Percentiles rank a stretch among this genome's conserved stretches.
These are phyloP conservation scores for Golovinomyces cichoracearum DNA, from an alignment of 2,329 filamentous ascomycete genomes.

Conservation along the genomic window DNA sequence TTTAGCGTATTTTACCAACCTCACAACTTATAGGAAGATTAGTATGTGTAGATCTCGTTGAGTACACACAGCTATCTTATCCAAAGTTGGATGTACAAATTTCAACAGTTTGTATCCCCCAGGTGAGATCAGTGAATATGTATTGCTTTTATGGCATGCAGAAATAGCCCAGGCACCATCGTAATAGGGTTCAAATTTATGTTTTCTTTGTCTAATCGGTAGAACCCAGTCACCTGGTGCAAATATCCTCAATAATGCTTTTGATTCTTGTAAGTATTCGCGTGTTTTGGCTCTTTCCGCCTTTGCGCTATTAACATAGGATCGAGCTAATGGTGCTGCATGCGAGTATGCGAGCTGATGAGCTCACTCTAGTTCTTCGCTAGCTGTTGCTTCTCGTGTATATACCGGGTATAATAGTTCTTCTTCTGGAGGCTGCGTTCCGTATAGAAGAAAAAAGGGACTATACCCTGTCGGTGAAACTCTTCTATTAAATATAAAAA, in stretches of 20 bases:
- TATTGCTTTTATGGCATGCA: neutral
- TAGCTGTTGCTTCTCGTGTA: neutral
- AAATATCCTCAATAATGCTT: neutral
- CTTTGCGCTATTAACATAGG: neutral
- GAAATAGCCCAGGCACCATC: neutral
- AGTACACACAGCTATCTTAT: no score
- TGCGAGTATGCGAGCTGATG: neutral
- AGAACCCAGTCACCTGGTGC: neutral
- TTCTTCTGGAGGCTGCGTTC: neutral
- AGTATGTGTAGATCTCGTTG: neutral
- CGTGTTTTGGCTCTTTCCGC: neutral
- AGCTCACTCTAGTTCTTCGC: neutral
- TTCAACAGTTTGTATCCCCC: neutral
- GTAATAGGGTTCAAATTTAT: no score
- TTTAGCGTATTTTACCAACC: neutral
- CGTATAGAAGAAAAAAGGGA: neutral
- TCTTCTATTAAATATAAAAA: neutral
- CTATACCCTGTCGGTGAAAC: neutral
- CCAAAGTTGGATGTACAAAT: no score
- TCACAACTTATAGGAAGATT: neutral
- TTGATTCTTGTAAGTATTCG: neutral
- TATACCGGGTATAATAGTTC: neutral
- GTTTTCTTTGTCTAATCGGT: neutral
- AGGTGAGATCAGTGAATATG: no score
- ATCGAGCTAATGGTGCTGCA: neutral